Evolutionary conservation across 441 rosid species (phyloP), one percentile per base, ranked within the genome.

Genomic region (Populus hybrid): DNA sequence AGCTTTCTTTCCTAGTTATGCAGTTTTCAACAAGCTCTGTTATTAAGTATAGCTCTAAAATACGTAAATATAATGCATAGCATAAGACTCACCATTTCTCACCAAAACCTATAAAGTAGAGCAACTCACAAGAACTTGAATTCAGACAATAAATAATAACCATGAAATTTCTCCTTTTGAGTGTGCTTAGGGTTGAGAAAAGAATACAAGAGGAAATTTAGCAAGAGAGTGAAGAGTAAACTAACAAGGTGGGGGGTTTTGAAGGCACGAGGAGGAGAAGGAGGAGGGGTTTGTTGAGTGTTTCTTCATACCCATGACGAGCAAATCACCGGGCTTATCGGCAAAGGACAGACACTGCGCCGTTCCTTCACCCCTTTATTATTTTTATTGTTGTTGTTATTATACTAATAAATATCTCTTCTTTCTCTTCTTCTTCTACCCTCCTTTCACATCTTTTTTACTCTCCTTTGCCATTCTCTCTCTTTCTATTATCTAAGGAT

Each of bases 251-350:
- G 76, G 64, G 40, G 74, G n/a, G n/a, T 45, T 23, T 40, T 12
- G 69, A 64, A 35, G 45, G 72, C 78, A 20, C 50, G 29, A 23
- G 71, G n/a, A 18, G 29, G 11, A 23, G 71, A 14, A 18, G 29
- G 11, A 21, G 24, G 67, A n/a, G 64, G 61, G 40, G 73, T 45
- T 45, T 45, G 20, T 14, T 45, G 56, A 45, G 56, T 77, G 65
- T 10, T 29, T 29, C 72, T 63, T 61, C 80, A 42, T 82, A 77
- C 82, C 88, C 84, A 79, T 82, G 88, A 42, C 66, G 75, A 87
- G 88, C 89, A 88, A 82, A 79, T 76, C 76, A 72, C 81, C 82
- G 88, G 84, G 86, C 87, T 86, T 85, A 89, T 85, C 88, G 91
- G 86, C 86, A 84, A 86, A 85, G 71, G 82, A 83, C 85, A 78